Evolutionary conservation across 768 basidiomycete genomes (phyloP), one percentile per base, ranked within the genome.

Genomic region (Mycena venus): DNA sequence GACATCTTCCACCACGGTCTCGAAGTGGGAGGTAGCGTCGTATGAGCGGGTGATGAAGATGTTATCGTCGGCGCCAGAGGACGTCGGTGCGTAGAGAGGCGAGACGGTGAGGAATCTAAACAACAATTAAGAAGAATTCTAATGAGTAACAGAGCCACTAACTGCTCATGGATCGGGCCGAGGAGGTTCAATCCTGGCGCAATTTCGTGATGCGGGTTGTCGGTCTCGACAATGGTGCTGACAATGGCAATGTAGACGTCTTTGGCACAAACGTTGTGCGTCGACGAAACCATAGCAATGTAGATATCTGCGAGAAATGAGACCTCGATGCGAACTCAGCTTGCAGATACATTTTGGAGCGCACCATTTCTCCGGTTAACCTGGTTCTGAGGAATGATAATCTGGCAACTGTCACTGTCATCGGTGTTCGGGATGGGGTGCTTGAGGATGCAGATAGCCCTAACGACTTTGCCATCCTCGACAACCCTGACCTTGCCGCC

Each of bases 351-450:
- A 59, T 59, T 6, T 36, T 58, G 36, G 27, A 19, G 83, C 93
- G 78, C 82, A 95, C 98, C 98, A 80, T 99, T 95, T 85, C 93
- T 92, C 78, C 98, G 89, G 77, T 90, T 89, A 77, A 99, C 97
- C 85, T 99, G 98, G 84, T 99, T 99, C 85, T 99, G 98, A 47
- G 98, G 98, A 75, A 99, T 98, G 83, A 99, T 97, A 80, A 99
- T 96, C 85, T 99, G 98, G 44, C 93, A 93, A 79, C 95, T 96
- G 86, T 99, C 98, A 56, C 93, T 88, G 80, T 99, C 95, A 25
- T 99, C 98, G 49, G 98, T 99, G 61, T 95, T 97, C 59, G 98
- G 98, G 75, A 99, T 98, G 56, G 97, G 96, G 84, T 99, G 98
- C 86, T 98, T 98, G 83, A 99, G 89, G 85, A 99, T 89, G 87